Evolutionary conservation across 139 green algal species (phyloP).

Genomic region (Diplosphaera chodatii): DNA sequence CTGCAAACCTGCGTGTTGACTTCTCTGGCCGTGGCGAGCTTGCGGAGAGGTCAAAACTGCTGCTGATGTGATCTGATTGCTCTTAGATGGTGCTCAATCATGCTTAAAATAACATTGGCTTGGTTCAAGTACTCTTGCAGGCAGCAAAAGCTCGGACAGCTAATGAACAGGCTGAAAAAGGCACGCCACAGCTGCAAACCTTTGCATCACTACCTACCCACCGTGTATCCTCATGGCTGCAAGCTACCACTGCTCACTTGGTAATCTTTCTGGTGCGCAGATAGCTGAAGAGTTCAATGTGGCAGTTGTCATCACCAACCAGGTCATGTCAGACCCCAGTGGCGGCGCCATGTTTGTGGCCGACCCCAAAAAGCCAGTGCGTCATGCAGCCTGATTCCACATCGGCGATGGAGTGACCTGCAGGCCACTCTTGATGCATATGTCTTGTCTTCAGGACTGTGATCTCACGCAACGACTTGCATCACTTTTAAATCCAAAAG

Average conservation of each 20-base stretch:
- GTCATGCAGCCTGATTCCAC: background rate
- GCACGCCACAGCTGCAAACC: conserved; percentile 12
- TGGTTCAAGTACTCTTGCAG: conserved; percentile 19
- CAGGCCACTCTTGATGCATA: too few species aligned
- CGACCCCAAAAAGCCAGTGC: conserved; percentile 74
- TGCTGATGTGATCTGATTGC: too few species aligned
- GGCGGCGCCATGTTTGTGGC: conserved; percentile 74
- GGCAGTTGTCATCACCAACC: conserved; percentile 87
- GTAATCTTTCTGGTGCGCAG: too few species aligned
- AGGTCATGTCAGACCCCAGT: conserved; percentile 69
- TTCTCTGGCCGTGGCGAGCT: conserved; percentile 87
- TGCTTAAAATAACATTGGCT: too few species aligned
- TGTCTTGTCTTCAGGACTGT: too few species aligned
- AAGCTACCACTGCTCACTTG: too few species aligned
- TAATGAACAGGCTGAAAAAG: conserved; percentile 71
- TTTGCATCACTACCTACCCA: background rate
- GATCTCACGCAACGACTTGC: too few species aligned
- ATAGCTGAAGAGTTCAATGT: conserved; percentile 87
- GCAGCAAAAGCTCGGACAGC: conserved; percentile 80
- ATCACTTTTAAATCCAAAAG: too few species aligned
- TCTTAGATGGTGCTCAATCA: too few species aligned
- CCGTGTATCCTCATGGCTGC: too few species aligned
- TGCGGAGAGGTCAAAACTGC: conserved; percentile 57
- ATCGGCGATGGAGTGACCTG: too few species aligned
- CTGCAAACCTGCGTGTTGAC: conserved; percentile 74